Conservation (phyloP, 2,329 filamentous ascomycete species). For the Apiospora pterosperma region DNA sequence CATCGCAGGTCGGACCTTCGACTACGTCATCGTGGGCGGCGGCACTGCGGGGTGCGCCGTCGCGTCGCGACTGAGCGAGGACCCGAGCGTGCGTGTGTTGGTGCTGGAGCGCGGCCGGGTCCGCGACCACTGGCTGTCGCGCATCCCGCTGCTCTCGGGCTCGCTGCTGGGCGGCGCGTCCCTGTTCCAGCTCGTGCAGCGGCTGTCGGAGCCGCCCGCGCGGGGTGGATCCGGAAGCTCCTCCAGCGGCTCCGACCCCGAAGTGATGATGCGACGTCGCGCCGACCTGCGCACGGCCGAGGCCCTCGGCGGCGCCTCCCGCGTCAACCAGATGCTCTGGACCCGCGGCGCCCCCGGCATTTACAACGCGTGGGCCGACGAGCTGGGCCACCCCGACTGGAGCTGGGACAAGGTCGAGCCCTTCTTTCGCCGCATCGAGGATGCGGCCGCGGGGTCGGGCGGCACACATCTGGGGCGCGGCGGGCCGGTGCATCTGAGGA, state of each 20-base stretch:
- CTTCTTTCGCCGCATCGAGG: conserved; percentile 9
- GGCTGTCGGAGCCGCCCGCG: conserved; percentile 4
- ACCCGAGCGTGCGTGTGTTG: conserved; percentile 6
- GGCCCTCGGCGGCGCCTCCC: conserved; percentile 22
- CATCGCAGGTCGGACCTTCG: conserved; percentile 5
- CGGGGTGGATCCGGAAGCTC: neutral
- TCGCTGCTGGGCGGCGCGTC: conserved; percentile 4
- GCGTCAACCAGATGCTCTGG: conserved; percentile 26
- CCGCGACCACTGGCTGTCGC: conserved; percentile 10
- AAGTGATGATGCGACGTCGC: neutral
- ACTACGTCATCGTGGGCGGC: conserved; percentile 14
- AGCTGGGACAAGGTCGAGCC: conserved; percentile 13
- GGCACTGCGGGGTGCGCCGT: conserved; percentile 11
- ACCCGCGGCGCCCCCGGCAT: conserved; percentile 21
- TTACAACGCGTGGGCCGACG: conserved; percentile 23
- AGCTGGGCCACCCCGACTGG: conserved; percentile 9
- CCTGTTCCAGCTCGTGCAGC: conserved; percentile 3
- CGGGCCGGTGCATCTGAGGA: conserved; percentile 7
- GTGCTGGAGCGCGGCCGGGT: conserved; percentile 9
- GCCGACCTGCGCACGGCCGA: conserved; percentile 14
- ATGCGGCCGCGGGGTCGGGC: neutral
- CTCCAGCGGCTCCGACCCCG: neutral
- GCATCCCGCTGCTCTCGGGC: conserved; percentile 9
- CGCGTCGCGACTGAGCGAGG: conserved; percentile 10
- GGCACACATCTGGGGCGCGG: conserved; percentile 6